Percentiles rank a stretch among this genome's conserved stretches.
Conservation (phyloP, 768 basidiomycete genomes). For the Postia placenta region DNA sequence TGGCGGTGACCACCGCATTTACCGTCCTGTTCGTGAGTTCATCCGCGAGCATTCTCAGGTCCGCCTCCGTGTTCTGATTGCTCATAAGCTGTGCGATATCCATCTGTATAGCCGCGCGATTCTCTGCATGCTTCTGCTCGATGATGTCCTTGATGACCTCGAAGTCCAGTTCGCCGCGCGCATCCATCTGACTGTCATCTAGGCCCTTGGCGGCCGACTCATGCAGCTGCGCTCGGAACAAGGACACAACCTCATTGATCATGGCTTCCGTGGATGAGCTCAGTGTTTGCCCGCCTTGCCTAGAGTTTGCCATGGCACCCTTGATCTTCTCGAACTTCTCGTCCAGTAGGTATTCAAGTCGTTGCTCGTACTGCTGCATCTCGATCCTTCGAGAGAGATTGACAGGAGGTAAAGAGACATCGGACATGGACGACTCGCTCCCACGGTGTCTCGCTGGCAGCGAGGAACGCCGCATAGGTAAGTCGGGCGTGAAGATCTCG, state of each 20-base stretch:
- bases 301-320: conserved; percentile 29
- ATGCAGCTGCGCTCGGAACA: conserved; percentile 64
- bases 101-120: conserved; percentile 48
- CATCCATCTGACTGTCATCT: conserved; percentile 64
- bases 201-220: conserved; percentile 51
- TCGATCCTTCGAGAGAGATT: conserved; percentile 52
- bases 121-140: conserved; percentile 59
- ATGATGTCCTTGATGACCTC: conserved; percentile 67
- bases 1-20: conserved; percentile 53
- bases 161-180: conserved; percentile 72
- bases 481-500: conserved; percentile 38
- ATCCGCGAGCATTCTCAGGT: conserved; percentile 39
- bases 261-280: conserved; percentile 50
- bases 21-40: conserved; percentile 52
- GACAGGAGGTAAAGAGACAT: conserved; percentile 37
- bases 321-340: conserved; percentile 56
- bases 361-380: conserved; percentile 53
- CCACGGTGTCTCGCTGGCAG: conserved; percentile 41
- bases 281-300: conserved; percentile 18
- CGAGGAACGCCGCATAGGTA: conserved; percentile 25
- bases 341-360: conserved; percentile 59
- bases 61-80: conserved; percentile 27
- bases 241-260: conserved; percentile 58
- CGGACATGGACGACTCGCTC: conserved; percentile 37
- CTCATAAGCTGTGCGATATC: conserved; percentile 51